Percentiles rank a stretch among this genome's conserved stretches.
phyloP scores from a whole-genome alignment of 305 asterid genomes.

The Fraxinus greggii region DNA sequence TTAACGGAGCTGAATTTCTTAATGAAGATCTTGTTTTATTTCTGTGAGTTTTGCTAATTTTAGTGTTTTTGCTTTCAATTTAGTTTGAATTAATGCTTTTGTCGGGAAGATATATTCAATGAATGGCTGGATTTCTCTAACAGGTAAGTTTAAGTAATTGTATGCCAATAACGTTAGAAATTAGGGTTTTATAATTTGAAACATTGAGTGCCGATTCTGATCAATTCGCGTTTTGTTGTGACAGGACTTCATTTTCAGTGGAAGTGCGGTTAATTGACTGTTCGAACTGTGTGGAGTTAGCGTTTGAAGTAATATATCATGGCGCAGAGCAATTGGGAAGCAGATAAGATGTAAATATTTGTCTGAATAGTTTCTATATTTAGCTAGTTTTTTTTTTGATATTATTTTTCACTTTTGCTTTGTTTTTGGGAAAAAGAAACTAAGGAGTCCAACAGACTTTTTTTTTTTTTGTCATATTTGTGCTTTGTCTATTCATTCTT shows the following conservation, averaged over 20 bases:
- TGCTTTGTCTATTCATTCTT: background rate
- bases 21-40: constrained; percentile 16
- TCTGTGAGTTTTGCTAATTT: constrained; percentile 23
- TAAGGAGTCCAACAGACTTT: constrained; percentile 5
- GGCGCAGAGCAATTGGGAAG: constrained; percentile 99
- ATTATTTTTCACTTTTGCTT: background rate
- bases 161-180: background rate
- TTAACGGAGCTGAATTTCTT: background rate
- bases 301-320: constrained; percentile 35
- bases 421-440: background rate
- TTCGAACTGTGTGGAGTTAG: constrained; percentile 21
- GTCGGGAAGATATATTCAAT: constrained; percentile 37
- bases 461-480: background rate
- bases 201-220: background rate
- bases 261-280: constrained; percentile 20
- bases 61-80: constrained; percentile 17
- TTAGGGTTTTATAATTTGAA: constrained; percentile 23
- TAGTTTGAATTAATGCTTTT: constrained; percentile 26
- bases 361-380: background rate
- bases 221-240: constrained; percentile 16
- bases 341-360: constrained; percentile 83
- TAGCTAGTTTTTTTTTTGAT: background rate
- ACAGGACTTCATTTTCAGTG: constrained; percentile 32
- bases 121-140: constrained; percentile 45
- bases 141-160: constrained; percentile 25